A percentile compares a stretch with the other conserved stretches of the same genome.
Evolutionary conservation across 2,329 filamentous ascomycete species (phyloP).

Genomic region (Claviceps citrina): DNA sequence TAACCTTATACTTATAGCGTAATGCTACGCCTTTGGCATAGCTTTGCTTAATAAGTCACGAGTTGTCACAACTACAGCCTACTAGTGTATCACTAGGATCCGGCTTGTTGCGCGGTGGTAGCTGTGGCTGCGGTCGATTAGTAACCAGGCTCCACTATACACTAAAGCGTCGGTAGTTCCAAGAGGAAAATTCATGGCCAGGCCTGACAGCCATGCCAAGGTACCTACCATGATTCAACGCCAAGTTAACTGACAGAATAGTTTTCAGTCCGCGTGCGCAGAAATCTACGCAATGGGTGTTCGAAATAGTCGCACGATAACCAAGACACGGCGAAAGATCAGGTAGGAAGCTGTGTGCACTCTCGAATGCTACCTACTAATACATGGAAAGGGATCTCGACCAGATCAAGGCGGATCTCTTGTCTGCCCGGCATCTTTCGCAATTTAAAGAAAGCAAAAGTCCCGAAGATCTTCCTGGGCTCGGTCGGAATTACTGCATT

Average conservation of each 20-base stretch:
- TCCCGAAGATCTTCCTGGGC: constrained; percentile 70
- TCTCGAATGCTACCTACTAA: background rate
- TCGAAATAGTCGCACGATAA: constrained; percentile 47
- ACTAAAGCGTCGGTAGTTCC: too few relatives aligned
- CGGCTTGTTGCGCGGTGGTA: too few relatives aligned
- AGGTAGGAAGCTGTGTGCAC: constrained; percentile 31
- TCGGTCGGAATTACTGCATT: constrained; percentile 75
- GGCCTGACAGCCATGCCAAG: too few relatives aligned
- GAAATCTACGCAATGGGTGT: constrained; percentile 55
- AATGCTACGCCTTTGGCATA: too few relatives aligned
- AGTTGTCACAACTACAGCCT: too few relatives aligned
- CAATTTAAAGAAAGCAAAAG: constrained; percentile 67
- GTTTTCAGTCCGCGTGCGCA: too few relatives aligned
- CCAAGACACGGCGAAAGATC: constrained; percentile 58
- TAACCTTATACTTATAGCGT: too few relatives aligned
- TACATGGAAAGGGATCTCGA: constrained; percentile 65
- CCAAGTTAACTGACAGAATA: background rate
- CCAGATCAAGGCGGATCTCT: constrained; percentile 73
- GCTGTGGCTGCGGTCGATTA: background rate
- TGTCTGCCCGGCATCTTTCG: constrained; percentile 62
- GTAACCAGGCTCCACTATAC: background rate
- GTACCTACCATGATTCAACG: too few relatives aligned
- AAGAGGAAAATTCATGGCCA: too few relatives aligned
- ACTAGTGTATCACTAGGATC: too few relatives aligned
- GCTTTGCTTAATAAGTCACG: too few relatives aligned